Percentiles rank a stretch among this genome's conserved stretches.
phyloP scores from a whole-genome alignment of 2,329 filamentous ascomycete genomes.

The Coleophoma crateriformis region DNA sequence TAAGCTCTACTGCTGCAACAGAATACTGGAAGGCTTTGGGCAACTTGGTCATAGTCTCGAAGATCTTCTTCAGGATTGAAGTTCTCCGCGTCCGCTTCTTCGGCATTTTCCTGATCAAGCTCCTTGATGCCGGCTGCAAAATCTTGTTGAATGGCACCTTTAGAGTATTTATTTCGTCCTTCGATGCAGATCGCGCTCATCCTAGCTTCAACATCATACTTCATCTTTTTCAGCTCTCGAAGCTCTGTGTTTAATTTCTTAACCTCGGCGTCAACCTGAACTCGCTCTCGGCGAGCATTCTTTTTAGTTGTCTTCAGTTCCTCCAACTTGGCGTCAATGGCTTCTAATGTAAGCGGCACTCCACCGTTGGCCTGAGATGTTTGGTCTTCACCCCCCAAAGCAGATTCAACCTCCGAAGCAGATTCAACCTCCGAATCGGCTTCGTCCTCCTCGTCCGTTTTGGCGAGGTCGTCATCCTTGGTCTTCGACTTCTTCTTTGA shows the following conservation, averaged over 20 bases:
- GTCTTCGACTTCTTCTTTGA: slow-evolving; percentile 15
- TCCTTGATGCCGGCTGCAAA: slow-evolving; percentile 56
- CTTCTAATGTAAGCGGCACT: slow-evolving; percentile 32
- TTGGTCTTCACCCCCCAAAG: slow-evolving; percentile 17
- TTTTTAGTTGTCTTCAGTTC: slow-evolving; percentile 38
- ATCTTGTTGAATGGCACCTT: slow-evolving; percentile 47
- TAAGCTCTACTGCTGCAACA: slow-evolving; percentile 59
- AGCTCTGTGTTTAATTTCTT: slow-evolving; percentile 32
- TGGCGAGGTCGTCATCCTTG: slow-evolving; percentile 4
- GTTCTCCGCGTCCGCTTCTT: slow-evolving; percentile 45
- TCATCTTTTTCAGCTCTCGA: slow-evolving; percentile 19
- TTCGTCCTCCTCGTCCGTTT: slow-evolving; percentile 20
- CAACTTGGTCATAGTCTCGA: slow-evolving; percentile 53
- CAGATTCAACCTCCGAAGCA: slow-evolving; percentile 10
- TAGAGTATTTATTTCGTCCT: slow-evolving; percentile 51
- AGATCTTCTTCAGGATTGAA: slow-evolving; percentile 49
- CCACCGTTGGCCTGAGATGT: slow-evolving; percentile 11
- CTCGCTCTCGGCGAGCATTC: slow-evolving; percentile 26
- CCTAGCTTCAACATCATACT: slow-evolving; percentile 26
- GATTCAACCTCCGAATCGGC: slow-evolving; percentile 24
- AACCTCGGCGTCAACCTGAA: slow-evolving; percentile 26
- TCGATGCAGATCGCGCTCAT: slow-evolving; percentile 40
- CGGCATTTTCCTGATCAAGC: slow-evolving; percentile 46
- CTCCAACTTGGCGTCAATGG: slow-evolving; percentile 35
- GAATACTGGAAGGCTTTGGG: slow-evolving; percentile 52